These are phyloP conservation scores for Monosporozyma solicola DNA, from an alignment of 805 yeast species.

Conservation along the genomic window DNA sequence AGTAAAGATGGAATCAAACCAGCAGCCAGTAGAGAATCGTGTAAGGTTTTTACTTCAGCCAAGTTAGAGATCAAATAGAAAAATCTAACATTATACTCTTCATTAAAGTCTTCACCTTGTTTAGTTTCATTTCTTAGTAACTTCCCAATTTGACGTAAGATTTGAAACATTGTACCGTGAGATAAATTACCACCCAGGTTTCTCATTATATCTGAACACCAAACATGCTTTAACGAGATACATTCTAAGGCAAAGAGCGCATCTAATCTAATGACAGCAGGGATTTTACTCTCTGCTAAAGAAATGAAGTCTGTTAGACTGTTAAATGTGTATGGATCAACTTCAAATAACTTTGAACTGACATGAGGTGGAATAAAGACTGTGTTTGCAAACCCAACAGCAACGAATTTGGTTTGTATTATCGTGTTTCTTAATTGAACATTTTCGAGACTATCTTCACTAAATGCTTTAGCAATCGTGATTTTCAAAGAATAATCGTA, in stretches of 20 bases:
- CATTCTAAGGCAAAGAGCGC: constrained; percentile 63
- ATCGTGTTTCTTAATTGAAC: constrained; percentile 49
- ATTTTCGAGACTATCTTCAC: constrained; percentile 44
- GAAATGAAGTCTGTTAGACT: constrained; percentile 65
- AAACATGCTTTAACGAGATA: constrained; percentile 54
- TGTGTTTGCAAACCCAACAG: constrained; percentile 56
- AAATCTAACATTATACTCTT: constrained; percentile 40
- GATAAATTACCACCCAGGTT: constrained; percentile 78
- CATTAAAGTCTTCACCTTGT: constrained; percentile 33
- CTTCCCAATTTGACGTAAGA: constrained; percentile 54
- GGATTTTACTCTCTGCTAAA: constrained; percentile 47
- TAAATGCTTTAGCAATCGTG: constrained; percentile 64
- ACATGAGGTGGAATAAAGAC: constrained; percentile 49
- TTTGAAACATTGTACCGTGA: constrained; percentile 74
- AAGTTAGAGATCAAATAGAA: constrained; percentile 58
- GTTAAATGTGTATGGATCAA: constrained; percentile 61
- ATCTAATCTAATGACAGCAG: constrained; percentile 45
- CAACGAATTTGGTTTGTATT: constrained; percentile 53
- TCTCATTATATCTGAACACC: constrained; percentile 70
- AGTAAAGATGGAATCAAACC: constrained; percentile 63
- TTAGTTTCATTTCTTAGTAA: constrained; percentile 34
- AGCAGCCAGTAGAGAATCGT: constrained; percentile 56
- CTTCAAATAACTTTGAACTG: constrained; percentile 57
- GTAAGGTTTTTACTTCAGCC: constrained; percentile 46
- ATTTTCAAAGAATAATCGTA: constrained; percentile 54